Conservation (phyloP, 2,329 filamentous ascomycete genomes). For the Cylindrodendrum hubeiense region DNA sequence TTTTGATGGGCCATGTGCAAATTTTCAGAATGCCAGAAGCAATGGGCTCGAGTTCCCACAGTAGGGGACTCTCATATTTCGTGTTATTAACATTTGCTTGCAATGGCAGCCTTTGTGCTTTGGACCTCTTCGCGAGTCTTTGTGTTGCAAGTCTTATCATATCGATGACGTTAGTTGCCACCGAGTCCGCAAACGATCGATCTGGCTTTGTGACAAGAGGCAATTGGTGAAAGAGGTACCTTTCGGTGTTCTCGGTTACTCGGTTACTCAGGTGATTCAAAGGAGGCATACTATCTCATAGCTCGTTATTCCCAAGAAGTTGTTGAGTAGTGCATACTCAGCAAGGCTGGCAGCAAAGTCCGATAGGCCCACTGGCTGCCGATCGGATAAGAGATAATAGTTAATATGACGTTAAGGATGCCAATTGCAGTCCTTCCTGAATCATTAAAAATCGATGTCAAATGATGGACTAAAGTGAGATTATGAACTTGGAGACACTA, state of each 20-base stretch:
- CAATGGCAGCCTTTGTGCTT: conserved; percentile 20
- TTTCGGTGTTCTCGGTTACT: too few relatives aligned
- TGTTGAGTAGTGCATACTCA: not conserved
- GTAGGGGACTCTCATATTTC: conserved; percentile 14
- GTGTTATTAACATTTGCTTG: conserved; percentile 27
- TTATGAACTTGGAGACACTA: not conserved
- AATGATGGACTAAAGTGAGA: not conserved
- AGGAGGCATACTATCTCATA: not conserved
- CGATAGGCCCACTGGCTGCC: not conserved
- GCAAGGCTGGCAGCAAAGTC: not conserved
- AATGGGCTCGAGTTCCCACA: conserved; percentile 9
- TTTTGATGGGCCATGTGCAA: conserved; percentile 26
- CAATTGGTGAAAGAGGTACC: not conserved
- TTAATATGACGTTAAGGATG: not conserved
- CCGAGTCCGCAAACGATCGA: not conserved
- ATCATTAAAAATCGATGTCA: too few relatives aligned
- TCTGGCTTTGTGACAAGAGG: not conserved
- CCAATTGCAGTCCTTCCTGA: not conserved
- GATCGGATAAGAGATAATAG: not conserved
- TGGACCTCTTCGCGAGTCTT: conserved; percentile 5
- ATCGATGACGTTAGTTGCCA: conserved; percentile 6
- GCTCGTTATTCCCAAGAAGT: not conserved
- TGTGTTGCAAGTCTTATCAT: conserved; percentile 6
- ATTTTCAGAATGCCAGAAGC: conserved; percentile 28
- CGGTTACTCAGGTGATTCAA: not conserved